These are phyloP conservation scores for Trichodelitschia bisporula DNA, from an alignment of 495 filamentous ascomycete species.

Conservation along the genomic window DNA sequence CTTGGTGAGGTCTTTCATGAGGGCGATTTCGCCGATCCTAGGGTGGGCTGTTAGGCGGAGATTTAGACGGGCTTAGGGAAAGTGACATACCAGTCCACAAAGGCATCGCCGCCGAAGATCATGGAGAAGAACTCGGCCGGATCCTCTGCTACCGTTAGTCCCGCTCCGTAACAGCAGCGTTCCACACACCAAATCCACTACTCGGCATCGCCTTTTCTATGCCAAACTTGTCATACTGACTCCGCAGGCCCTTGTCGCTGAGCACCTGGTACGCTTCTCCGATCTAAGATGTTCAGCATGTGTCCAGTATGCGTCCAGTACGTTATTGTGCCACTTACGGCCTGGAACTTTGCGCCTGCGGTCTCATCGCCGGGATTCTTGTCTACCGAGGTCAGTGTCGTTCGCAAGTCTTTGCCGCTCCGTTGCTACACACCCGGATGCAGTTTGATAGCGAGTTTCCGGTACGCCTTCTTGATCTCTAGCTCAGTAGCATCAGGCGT, in stretches of 20 bases:
- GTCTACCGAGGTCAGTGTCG: conserved; percentile 25
- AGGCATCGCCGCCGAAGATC: conserved; percentile 95
- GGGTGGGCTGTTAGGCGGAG: conserved; percentile 2
- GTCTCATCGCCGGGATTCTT: conserved; percentile 95
- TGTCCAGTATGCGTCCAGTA: conserved; percentile 1
- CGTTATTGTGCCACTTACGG: conserved; percentile 20
- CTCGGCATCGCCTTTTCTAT: conserved; percentile 75
- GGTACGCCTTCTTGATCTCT: conserved; percentile 99
- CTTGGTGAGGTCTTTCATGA: conserved; percentile 22
- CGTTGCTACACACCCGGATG: conserved; percentile 28
- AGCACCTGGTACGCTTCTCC: conserved; percentile 97
- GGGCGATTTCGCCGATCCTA: conserved; percentile 20
- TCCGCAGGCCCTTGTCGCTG: conserved; percentile 60
- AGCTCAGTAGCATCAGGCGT: conserved; percentile 72
- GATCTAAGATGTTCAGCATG: conserved; percentile 25
- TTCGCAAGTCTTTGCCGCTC: background rate
- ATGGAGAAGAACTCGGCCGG: conserved; percentile 95
- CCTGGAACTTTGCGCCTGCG: conserved; percentile 84
- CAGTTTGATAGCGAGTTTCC: conserved; percentile 71
- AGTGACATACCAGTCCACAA: conserved; percentile 29
- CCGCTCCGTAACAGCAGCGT: background rate
- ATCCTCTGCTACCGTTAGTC: conserved; percentile 34
- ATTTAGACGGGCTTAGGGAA: background rate
- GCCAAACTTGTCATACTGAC: conserved; percentile 86
- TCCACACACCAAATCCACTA: conserved; percentile 51